These are phyloP conservation scores for Aspergillus conjunctus DNA, from an alignment of 495 filamentous ascomycete genomes.

Conservation along the genomic window DNA sequence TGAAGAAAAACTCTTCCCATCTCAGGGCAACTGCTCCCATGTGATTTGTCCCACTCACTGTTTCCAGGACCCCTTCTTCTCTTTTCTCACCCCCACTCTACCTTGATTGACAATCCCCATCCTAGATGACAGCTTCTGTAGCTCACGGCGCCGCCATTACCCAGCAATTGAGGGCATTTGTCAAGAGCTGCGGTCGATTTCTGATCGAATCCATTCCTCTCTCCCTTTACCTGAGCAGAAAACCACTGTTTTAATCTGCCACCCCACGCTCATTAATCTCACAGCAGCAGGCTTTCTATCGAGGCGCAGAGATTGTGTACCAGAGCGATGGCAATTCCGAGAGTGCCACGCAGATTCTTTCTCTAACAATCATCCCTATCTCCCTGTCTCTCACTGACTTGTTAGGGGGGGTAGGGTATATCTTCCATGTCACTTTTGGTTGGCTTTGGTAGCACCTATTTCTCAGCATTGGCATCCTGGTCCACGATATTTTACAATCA, in stretches of 20 bases:
- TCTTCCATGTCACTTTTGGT: background rate
- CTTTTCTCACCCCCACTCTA: background rate
- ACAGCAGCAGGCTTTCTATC: background rate
- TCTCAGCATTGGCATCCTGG: background rate
- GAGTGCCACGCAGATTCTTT: background rate
- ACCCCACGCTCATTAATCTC: background rate
- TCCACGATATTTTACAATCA: background rate
- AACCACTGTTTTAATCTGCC: background rate
- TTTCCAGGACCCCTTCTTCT: slow-evolving; percentile 5
- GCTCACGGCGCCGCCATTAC: slow-evolving; percentile 1
- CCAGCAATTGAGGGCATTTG: slow-evolving; percentile 12
- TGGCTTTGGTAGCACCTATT: background rate
- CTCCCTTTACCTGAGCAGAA: background rate
- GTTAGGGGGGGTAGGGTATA: background rate
- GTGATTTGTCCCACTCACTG: slow-evolving; percentile 8
- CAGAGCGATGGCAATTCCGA: background rate
- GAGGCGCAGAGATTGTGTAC: background rate
- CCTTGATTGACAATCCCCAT: slow-evolving; percentile 3
- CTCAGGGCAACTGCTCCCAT: background rate
- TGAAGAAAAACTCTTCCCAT: background rate
- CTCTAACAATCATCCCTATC: background rate
- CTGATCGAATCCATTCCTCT: background rate
- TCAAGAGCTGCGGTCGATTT: background rate
- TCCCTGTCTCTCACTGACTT: background rate
- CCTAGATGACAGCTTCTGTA: slow-evolving; percentile 5